Evolutionary conservation across 805 yeast genomes (phyloP), one percentile per base, ranked within the genome.

Genomic region (Helenozyma baotianmanensis): DNA sequence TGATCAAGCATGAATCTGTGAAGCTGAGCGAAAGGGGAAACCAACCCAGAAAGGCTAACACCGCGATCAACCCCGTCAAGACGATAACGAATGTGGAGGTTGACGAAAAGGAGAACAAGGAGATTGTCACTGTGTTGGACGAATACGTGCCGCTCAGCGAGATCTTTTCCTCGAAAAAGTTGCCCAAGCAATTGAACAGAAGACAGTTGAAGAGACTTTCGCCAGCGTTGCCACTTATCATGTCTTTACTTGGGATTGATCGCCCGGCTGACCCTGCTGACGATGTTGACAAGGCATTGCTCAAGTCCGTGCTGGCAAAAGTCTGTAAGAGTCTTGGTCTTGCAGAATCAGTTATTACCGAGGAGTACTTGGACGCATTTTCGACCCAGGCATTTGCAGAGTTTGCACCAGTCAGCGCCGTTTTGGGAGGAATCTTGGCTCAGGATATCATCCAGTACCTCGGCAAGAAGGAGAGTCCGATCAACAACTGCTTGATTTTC

Each of bases 361-460:
- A 70, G 9, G 68, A 67, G 17, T 58, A 68, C 32, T 42, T 74
- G 16, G 53, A 60, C 4, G 50, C 58, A 16, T 54, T 80, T 27
- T 42, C 70, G 1, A 55, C 50, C 14, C 86, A 82, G 50, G 70
- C 69, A 6, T 64, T 50, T 41, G 58, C 86, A 2, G 94, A 88
- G 50, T 75, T 83, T 44, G 72, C 87, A 9, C 96, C 97, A 1
- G 80, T 80, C 0, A 78, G 92, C 4, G 94, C 97, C 1, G 74
- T 92, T 2, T 46, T 90, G 6, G 98, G 97, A 5, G 98, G 97
- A 1, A 72, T 86, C 1, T 58, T 90, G 15, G 83, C 95, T 2
- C 98, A 92, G 58, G 96, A 89, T 54, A 81, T 87, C 10, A 82
- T 92, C 28, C 92, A 92, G 60, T 77, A 72, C 34, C 58, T 90